phyloP scores from a whole-genome alignment of 345 rosid species.

The Heritiera fomes region DNA sequence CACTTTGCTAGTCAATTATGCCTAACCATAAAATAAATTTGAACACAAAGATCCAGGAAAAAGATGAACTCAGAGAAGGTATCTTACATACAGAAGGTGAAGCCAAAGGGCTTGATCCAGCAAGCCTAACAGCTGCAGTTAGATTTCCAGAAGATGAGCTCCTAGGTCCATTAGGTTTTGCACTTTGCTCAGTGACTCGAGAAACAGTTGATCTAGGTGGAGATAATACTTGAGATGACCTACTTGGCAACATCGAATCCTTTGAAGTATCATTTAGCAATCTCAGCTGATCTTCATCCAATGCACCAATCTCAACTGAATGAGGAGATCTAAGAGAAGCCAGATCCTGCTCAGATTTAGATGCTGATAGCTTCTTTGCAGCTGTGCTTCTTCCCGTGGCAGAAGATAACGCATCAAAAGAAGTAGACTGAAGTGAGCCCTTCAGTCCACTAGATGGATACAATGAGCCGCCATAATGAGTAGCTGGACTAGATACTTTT shows the following conservation, averaged over 20 bases:
- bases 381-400: conserved; percentile 48
- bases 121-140: conserved; percentile 44
- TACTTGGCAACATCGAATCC: conserved; percentile 41
- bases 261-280: conserved; percentile 41
- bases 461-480: conserved; percentile 48
- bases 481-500: conserved; percentile 34
- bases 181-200: conserved; percentile 42
- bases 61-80: conserved; percentile 28
- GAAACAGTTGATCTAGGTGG: conserved; percentile 51
- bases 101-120: conserved; percentile 48
- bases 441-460: conserved; percentile 38
- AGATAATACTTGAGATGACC: conserved; percentile 54
- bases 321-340: conserved; percentile 63
- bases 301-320: conserved; percentile 44
- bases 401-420: conserved; percentile 52
- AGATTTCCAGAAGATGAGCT: conserved; percentile 38
- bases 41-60: conserved; percentile 17
- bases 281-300: conserved; percentile 57
- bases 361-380: conserved; percentile 50
- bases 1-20: conserved; percentile 33
- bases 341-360: conserved; percentile 87
- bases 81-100: conserved; percentile 84
- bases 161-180: conserved; percentile 52
- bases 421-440: conserved; percentile 52
- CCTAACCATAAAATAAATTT: conserved; percentile 11